phyloP scores from a whole-genome alignment of 495 filamentous ascomycete species.

The Penicillium mononematosum region DNA sequence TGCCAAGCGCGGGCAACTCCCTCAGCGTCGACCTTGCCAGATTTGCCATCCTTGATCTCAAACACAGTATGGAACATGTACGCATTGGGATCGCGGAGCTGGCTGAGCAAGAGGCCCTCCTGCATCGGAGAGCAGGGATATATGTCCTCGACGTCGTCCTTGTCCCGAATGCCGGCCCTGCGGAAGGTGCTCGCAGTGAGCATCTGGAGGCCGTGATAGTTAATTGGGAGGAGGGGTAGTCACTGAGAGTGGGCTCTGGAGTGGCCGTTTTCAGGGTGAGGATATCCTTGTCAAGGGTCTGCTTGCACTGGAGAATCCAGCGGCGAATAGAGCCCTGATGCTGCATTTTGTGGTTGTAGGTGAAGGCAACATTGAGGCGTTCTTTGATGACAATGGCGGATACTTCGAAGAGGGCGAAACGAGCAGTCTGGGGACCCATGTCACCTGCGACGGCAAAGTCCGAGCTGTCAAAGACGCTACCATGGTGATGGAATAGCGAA shows the following conservation, averaged over 20 bases:
- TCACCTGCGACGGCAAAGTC: conserved; percentile 46
- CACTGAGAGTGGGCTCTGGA: conserved; percentile 58
- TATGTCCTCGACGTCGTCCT: conserved; percentile 53
- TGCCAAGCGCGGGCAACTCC: conserved; percentile 52
- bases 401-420: conserved; percentile 66
- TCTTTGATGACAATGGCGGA: conserved; percentile 59
- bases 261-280: conserved; percentile 45
- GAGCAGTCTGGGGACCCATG: conserved; percentile 45
- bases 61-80: conserved; percentile 51
- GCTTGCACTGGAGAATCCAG: conserved; percentile 63
- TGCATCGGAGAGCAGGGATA: conserved; percentile 68
- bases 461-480: conserved; percentile 45
- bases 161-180: conserved; percentile 45
- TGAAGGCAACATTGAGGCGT: conserved; percentile 58
- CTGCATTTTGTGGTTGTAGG: conserved; percentile 59
- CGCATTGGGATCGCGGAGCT: conserved; percentile 48
- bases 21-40: conserved; percentile 35
- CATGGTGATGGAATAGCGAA: conserved; percentile 58
- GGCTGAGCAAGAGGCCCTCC: conserved; percentile 64
- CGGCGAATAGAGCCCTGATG: conserved; percentile 53
- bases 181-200: conserved; percentile 46
- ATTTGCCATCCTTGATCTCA: conserved; percentile 36
- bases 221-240: conserved; percentile 63
- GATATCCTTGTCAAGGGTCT: conserved; percentile 56
- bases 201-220: conserved; percentile 51